These are phyloP conservation scores for Cladobotryum mycophilum DNA, from an alignment of 2,329 filamentous ascomycete genomes.

Conservation along the genomic window DNA sequence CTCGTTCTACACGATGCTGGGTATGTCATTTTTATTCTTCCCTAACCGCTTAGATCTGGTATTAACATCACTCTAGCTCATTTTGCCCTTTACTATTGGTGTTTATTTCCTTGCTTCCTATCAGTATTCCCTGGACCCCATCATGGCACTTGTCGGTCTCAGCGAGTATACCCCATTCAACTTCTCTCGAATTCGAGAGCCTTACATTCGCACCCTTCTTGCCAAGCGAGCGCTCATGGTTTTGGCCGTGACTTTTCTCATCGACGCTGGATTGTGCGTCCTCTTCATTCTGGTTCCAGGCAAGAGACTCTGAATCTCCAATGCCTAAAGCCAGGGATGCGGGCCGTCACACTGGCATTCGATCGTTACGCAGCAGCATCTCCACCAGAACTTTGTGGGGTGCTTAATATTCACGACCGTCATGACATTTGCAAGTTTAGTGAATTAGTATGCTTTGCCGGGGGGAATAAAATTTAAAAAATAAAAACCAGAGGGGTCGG, in stretches of 20 bases:
- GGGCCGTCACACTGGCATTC: slow-evolving; percentile 7
- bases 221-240: slow-evolving; percentile 79
- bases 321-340: not conserved
- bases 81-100: slow-evolving; percentile 86
- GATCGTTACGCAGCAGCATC: not conserved
- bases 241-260: slow-evolving; percentile 64
- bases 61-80: slow-evolving; percentile 39
- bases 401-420: slow-evolving; percentile 22
- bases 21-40: slow-evolving; percentile 45
- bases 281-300: slow-evolving; percentile 95
- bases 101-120: slow-evolving; percentile 86
- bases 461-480: not conserved
- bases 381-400: not conserved
- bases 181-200: slow-evolving; percentile 81
- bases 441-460: slow-evolving; percentile 1
- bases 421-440: slow-evolving; percentile 20
- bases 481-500: slow-evolving; percentile 4
- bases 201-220: slow-evolving; percentile 81
- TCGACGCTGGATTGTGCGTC: slow-evolving; percentile 76
- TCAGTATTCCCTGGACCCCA: slow-evolving; percentile 90
- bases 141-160: slow-evolving; percentile 80
- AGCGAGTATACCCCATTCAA: slow-evolving; percentile 97
- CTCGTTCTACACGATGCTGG: slow-evolving; percentile 71
- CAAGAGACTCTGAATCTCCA: slow-evolving; percentile 56
- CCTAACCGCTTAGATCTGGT: slow-evolving; percentile 3